Evolutionary conservation across 2,329 filamentous ascomycete genomes (phyloP).

Genomic region (Akanthomyces lecanii): DNA sequence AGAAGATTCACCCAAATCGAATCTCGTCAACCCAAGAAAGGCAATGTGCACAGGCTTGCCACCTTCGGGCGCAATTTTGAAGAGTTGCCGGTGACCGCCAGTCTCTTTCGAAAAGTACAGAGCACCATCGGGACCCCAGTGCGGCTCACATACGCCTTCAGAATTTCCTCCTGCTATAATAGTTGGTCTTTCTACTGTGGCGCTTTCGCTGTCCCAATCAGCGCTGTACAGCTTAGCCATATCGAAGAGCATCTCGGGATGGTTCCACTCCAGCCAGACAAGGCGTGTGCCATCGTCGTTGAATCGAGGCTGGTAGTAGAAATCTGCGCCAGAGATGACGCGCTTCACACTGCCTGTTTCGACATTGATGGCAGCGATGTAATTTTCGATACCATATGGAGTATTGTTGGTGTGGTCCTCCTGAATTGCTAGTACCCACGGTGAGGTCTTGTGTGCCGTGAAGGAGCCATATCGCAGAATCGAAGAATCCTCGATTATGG

Average conservation of each 20-base stretch:
- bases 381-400: slow-evolving; percentile 27
- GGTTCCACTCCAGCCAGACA: slow-evolving; percentile 47
- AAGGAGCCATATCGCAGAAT: slow-evolving; percentile 45
- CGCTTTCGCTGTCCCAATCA: slow-evolving; percentile 31
- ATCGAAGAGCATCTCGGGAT: slow-evolving; percentile 46
- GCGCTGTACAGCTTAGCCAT: slow-evolving; percentile 37
- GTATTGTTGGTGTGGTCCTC: slow-evolving; percentile 39
- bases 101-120: slow-evolving; percentile 46
- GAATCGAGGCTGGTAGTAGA: slow-evolving; percentile 44
- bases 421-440: slow-evolving; percentile 47
- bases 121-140: slow-evolving; percentile 46
- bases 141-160: slow-evolving; percentile 45
- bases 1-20: slow-evolving; percentile 35
- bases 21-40: slow-evolving; percentile 37
- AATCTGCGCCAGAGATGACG: slow-evolving; percentile 40
- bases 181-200: slow-evolving; percentile 25
- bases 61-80: slow-evolving; percentile 30
- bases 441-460: slow-evolving; percentile 33
- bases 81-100: slow-evolving; percentile 45
- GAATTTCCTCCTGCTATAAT: slow-evolving; percentile 39
- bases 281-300: slow-evolving; percentile 38
- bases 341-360: slow-evolving; percentile 35
- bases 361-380: slow-evolving; percentile 30
- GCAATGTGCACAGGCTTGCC: slow-evolving; percentile 28
- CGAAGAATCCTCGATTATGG: slow-evolving; percentile 27